These are phyloP conservation scores for Austropuccinia psidii DNA, from an alignment of 1,284 basidiomycete genomes.

Conservation along the genomic window DNA sequence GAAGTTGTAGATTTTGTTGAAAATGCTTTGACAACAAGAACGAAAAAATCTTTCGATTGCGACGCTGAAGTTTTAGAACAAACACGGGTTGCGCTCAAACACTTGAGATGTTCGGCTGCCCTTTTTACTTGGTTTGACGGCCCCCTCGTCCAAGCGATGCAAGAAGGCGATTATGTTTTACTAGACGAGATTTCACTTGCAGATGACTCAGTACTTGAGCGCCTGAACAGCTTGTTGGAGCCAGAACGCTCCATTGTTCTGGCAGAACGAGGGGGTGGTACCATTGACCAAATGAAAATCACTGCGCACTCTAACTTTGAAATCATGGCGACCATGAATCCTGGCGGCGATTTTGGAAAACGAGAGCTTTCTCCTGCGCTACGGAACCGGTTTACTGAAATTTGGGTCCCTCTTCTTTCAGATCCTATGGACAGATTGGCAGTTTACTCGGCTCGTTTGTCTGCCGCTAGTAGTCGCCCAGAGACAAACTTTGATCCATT, in stretches of 20 bases:
- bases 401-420: conserved; percentile 90
- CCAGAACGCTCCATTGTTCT: conserved; percentile 80
- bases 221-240: conserved; percentile 93
- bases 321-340: conserved; percentile 97
- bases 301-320: conserved; percentile 66
- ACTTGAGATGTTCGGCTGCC: conserved; percentile 54
- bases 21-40: conserved; percentile 88
- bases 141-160: conserved; percentile 89
- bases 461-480: conserved; percentile 48
- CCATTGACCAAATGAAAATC: conserved; percentile 62
- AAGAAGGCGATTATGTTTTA: conserved; percentile 71
- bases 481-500: conserved; percentile 48
- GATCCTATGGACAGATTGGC: conserved; percentile 65
- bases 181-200: conserved; percentile 97
- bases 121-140: conserved; percentile 99
- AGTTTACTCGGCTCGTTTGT: conserved; percentile 72
- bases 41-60: conserved; percentile 73
- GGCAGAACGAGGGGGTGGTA: conserved; percentile 79
- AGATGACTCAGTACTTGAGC: conserved; percentile 95
- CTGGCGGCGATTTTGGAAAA: conserved; percentile 98
- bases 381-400: conserved; percentile 96
- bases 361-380: conserved; percentile 96
- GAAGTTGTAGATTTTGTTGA: conserved; percentile 67
- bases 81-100: conserved; percentile 44
- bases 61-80: conserved; percentile 62